Base-by-base conservation (phyloP, 192 early-diverging fungal species). In the Linnemannia zychae region DNA sequence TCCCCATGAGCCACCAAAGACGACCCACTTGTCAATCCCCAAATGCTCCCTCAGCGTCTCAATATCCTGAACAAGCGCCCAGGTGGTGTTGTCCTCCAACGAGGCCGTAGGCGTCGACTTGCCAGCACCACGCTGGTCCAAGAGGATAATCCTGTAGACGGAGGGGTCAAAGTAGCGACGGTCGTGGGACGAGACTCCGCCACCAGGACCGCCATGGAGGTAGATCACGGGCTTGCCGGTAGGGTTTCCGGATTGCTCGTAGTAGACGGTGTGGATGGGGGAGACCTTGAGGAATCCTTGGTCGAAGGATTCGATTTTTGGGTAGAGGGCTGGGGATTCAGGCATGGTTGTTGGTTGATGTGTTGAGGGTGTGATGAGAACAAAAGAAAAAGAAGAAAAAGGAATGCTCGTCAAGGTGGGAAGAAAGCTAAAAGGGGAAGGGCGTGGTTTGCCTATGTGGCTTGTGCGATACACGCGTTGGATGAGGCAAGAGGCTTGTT, bases 1-100 rank as follows among this genome's bases (percentile, higher is more conserved):
- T 44, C 94, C 94, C 93, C 93, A 95, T 7, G 90, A 92, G 47
- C 94, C 94, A 36, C 94, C 94, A 91, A 95, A 95, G 18, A 95
- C 93, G 40, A 93, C 89, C 94, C 94, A 95, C 60, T 90, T 92
- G 71, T 93, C 93, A 68, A 95, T 92, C 22, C 88, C 84, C 11
- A 94, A 77, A 53, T 92, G 91, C 66, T 90, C 88, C 68, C 93
- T 83, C 60, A 95, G 65, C 78, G 68, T 88, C 74, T 95, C 94
- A 50, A 95, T 90, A 82, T 95, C 94, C 9, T 24, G 76, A 7
- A 95, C 92, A 53, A 95, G 77, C 20, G 82, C 72, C 93, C 93
- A 93, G 46, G 94, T 95, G 34, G 86, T 90, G 88, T 95, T 95
- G 36, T 94, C 91, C 53, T 91, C 89, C 17, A 95, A 77, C 36